These are phyloP conservation scores for Flaveria ramosissima DNA, from an alignment of 129 eudicot species.

Conservation along the genomic window DNA sequence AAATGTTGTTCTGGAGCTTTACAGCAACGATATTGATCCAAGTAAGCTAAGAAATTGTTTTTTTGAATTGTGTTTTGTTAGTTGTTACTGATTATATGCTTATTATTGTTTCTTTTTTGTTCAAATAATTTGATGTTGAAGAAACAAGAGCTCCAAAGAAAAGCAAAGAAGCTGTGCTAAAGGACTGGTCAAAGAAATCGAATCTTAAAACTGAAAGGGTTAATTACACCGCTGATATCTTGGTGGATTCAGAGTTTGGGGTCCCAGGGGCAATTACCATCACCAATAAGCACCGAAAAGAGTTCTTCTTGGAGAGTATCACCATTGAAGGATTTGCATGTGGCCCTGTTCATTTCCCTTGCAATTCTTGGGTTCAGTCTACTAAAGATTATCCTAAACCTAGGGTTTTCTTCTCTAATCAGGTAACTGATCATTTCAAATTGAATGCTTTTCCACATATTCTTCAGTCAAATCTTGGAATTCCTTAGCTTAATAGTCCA, in stretches of 20 bases:
- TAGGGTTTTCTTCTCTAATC: slow-evolving; percentile 80
- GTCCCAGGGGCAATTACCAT: slow-evolving; percentile 86
- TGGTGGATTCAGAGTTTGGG: slow-evolving; percentile 84
- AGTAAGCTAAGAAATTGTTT: slow-evolving; percentile 46
- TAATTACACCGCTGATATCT: slow-evolving; percentile 74
- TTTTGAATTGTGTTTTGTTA: neutral
- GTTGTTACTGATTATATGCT: neutral
- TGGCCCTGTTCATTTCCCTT: slow-evolving; percentile 95
- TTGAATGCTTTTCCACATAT: slow-evolving; percentile 6
- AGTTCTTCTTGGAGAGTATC: slow-evolving; percentile 75
- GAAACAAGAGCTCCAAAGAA: slow-evolving; percentile 75
- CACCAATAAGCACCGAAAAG: slow-evolving; percentile 75
- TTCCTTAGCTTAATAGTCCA: slow-evolving; percentile 26
- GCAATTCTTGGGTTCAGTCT: slow-evolving; percentile 97
- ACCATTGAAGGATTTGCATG: slow-evolving; percentile 93
- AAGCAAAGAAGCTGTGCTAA: slow-evolving; percentile 64
- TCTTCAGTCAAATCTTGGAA: slow-evolving; percentile 23
- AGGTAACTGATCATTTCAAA: slow-evolving; percentile 49
- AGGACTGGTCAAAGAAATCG: slow-evolving; percentile 92
- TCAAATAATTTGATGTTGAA: slow-evolving; percentile 34
- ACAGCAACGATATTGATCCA: slow-evolving; percentile 81
- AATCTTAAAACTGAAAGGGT: slow-evolving; percentile 73
- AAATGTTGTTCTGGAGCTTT: slow-evolving; percentile 76
- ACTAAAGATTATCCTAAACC: slow-evolving; percentile 66
- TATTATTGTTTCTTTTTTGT: neutral